Conservation (phyloP, 495 filamentous ascomycete genomes). For the Penicillium diatomitis region DNA sequence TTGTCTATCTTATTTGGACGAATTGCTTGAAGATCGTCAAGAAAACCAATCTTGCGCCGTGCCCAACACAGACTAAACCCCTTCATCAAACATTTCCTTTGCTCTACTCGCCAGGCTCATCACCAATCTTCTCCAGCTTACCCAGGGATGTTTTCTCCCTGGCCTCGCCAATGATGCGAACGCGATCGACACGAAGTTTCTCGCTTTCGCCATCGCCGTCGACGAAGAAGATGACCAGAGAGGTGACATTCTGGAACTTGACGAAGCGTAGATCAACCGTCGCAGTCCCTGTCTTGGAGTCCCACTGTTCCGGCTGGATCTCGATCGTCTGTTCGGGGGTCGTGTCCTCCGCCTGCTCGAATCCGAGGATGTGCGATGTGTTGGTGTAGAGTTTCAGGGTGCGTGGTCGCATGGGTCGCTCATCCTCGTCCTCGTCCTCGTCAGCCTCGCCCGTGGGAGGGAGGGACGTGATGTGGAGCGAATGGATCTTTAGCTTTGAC, state of each 20-base stretch:
- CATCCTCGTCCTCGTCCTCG: constrained; percentile 56
- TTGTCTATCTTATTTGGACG: no score
- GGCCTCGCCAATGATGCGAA: constrained; percentile 83
- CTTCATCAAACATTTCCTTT: constrained; percentile 3
- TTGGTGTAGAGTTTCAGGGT: constrained; percentile 80
- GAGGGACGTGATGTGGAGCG: constrained; percentile 79
- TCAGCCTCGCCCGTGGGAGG: constrained; percentile 41
- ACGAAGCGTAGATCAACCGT: constrained; percentile 80
- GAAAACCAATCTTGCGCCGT: no score
- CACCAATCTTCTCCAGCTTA: constrained; percentile 90
- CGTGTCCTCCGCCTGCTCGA: constrained; percentile 89
- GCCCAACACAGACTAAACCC: neutral
- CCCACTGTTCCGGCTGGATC: constrained; percentile 73
- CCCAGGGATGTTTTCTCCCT: constrained; percentile 88
- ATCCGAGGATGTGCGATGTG: constrained; percentile 77
- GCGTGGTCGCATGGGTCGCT: constrained; percentile 75
- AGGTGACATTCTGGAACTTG: constrained; percentile 91
- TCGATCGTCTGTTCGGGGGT: constrained; percentile 66
- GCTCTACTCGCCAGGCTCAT: constrained; percentile 55
- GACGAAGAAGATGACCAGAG: constrained; percentile 78
- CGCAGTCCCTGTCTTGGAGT: constrained; percentile 71
- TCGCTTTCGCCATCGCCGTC: constrained; percentile 81
- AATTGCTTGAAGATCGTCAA: no score
- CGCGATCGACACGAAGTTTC: constrained; percentile 75
- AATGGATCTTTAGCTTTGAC: constrained; percentile 81